phyloP scores from a whole-genome alignment of 2,329 filamentous ascomycete species.

The Colletotrichum euphorbiae region DNA sequence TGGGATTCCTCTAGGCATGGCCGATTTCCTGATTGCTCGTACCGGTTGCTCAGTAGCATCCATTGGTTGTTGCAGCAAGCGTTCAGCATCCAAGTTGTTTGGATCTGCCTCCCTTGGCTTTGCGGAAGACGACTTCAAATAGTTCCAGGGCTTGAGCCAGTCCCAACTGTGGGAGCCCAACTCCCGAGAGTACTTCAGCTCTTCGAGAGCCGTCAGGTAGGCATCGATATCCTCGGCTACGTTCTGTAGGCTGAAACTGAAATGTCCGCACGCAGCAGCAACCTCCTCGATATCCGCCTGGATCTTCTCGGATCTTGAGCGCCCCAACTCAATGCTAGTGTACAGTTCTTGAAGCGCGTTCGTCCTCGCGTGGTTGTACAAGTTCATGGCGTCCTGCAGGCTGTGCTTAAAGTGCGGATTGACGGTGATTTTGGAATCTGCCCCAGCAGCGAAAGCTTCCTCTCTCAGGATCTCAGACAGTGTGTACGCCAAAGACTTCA shows the following conservation, averaged over 20 bases:
- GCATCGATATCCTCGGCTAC: conserved; percentile 90
- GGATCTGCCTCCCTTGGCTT: conserved; percentile 28
- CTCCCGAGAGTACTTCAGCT: conserved; percentile 79
- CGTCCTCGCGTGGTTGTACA: conserved; percentile 82
- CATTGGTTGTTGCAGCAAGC: conserved; percentile 49
- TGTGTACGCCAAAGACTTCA: conserved; percentile 95
- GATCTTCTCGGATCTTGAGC: conserved; percentile 76
- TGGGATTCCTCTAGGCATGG: conserved; percentile 67
- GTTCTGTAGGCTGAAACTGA: conserved; percentile 90
- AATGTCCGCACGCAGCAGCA: conserved; percentile 96
- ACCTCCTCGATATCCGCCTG: conserved; percentile 97
- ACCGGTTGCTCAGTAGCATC: conserved; percentile 49
- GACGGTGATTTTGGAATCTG: conserved; percentile 76
- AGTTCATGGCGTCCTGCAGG: conserved; percentile 79
- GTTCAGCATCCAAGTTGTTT: conserved; percentile 58
- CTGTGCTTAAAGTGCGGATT: conserved; percentile 86
- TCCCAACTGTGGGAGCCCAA: conserved; percentile 75
- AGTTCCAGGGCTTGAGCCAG: conserved; percentile 86
- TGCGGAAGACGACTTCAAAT: conserved; percentile 8
- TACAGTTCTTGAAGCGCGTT: conserved; percentile 85
- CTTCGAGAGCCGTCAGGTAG: conserved; percentile 86
- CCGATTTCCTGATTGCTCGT: conserved; percentile 63
- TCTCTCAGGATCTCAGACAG: conserved; percentile 89
- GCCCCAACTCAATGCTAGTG: conserved; percentile 78
- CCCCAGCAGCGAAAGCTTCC: conserved; percentile 79